Evolutionary conservation across 2,329 filamentous ascomycete species (phyloP).

Genomic region (Colletotrichum lupini): DNA sequence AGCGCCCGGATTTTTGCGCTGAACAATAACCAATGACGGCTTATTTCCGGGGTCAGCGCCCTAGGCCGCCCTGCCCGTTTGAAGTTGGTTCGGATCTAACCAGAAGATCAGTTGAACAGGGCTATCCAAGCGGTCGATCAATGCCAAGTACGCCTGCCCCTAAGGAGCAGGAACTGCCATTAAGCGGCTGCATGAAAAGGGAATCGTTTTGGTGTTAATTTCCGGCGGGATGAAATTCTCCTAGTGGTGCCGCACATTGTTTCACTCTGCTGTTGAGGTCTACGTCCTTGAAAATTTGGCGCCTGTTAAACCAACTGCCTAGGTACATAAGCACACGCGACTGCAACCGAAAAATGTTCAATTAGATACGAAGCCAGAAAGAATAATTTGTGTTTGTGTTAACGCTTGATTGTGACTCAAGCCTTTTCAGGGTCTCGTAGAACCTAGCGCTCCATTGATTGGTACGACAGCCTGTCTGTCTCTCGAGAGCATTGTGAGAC

Average conservation of each 20-base stretch:
- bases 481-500: too few species aligned
- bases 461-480: fast-evolving
- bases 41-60: neutral
- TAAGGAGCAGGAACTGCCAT: neutral
- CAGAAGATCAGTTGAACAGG: neutral
- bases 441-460: too few species aligned
- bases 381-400: too few species aligned
- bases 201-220: neutral
- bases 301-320: neutral
- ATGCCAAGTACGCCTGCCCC: neutral
- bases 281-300: neutral
- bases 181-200: neutral
- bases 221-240: neutral
- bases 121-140: neutral
- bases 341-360: neutral
- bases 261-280: neutral
- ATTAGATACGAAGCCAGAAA: neutral
- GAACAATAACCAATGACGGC: neutral
- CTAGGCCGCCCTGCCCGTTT: neutral
- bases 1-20: neutral
- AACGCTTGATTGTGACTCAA: too few species aligned
- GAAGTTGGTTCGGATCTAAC: neutral
- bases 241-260: neutral
- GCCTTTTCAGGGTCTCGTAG: too few species aligned
- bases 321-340: too few species aligned